Base-by-base conservation (phyloP, 345 rosid genomes). In the Ceriops zippeliana region DNA sequence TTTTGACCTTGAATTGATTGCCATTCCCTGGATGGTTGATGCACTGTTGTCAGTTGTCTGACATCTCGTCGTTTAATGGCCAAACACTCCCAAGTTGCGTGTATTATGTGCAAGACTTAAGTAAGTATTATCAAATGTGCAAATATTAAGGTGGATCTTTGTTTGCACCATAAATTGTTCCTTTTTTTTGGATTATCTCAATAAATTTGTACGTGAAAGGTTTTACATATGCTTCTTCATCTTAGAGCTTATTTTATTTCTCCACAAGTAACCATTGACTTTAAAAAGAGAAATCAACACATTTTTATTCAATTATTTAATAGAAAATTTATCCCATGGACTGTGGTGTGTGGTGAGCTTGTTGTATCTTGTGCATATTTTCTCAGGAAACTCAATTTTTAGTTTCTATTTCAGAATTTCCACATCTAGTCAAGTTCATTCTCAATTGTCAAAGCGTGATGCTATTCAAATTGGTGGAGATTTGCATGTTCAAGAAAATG, bases 391-490 rank as follows among this genome's bases (percentile, higher is more conserved):
- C 31, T 78, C 17, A 69, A 68, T 9, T 74, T 62, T 63, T 58
- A 67, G 54, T 75, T 61, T 53, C 17, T 74, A 62, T 79, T 53
- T 70, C 87, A 90, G 97, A 77, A 89, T 90, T 98, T 91, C 85
- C 75, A 91, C 92, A 96, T 59, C 86, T 74, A 90, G 91, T 77
- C 79, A 92, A 83, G 83, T 92, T 75, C 90, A 87, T 68, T 85
- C 96, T 37, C 92, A 83, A 67, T 67, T 96, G 71, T 96, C 99
- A n/a, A 86, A 96, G 76, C 71, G 76, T 32, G 85, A 86, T 74
- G 76, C 83, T 38, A 49, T 96, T 42, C 86, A 86, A 58, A 77
- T 92, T 73, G 92, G 83, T 62, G 98, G 98, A 42, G 86, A 89
- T 81, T 73, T 96, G 81, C 88, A 83, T 64, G 98, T 90, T 46